Evolutionary conservation across 306 rosid species (phyloP), one percentile per base, ranked within the genome.

Genomic region (Medicago arabica): DNA sequence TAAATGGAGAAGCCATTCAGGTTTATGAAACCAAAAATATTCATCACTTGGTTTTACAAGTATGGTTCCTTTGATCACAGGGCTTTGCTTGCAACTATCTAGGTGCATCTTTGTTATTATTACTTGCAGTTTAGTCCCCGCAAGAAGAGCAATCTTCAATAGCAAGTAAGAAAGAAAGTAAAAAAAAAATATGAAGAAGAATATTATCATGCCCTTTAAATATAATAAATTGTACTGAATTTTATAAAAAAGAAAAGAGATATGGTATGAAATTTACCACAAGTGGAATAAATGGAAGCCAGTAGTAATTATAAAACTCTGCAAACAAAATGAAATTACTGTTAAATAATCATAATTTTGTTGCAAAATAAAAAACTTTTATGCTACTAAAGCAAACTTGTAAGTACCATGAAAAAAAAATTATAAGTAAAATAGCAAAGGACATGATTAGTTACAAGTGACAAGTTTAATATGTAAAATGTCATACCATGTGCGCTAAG

Each of bases 281-380:
- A 72, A 90, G 86, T 49, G 92, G 96, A 68, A 90, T 79, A 79
- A 90, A 90, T 17, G 96, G 90, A 70, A 90, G 90, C 95, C 95
- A 90, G 73, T 78, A 90, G 83, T 87, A 16, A 64, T 81, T 84
- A 80, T 87, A 83, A 69, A 90, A 90, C 81, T 66, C 95, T 90
- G 92, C 84, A 86, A 50, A 53, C 11, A 69, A 58, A 74, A 34
- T 43, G 40, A 67, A 68, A 16, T 14, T 17, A 21, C 25, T 0
- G 34, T 72, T 55, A 51, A 75, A 46, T n/a, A 61, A 19, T 34
- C 17, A n/a, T 40, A 66, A 41, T 40, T 44, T 68, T 49, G 58
- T 36, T 67, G 25, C 80, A 63, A 18, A 66, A 18, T 4, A 18
- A 31, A 31, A 46, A 25, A 28, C 15, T 46, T 11, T 39, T 43